Conservation (phyloP, 371 early-diverging fungal species). For the Actinomortierella wolfii region DNA sequence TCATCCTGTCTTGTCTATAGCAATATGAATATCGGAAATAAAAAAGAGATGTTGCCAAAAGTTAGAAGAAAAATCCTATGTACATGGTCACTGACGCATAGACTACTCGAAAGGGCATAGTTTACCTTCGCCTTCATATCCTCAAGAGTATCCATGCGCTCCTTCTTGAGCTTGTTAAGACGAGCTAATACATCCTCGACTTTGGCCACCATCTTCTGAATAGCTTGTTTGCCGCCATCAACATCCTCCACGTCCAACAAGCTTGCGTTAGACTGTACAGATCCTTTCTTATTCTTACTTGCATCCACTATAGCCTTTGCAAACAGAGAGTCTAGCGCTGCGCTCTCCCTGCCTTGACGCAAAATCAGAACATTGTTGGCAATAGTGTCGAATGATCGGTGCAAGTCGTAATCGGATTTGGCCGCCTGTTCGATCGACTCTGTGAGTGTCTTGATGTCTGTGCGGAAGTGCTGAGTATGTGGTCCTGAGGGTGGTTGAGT, state of each 20-base stretch:
- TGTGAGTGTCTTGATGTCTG: constrained; percentile 79
- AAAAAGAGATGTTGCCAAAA: background rate
- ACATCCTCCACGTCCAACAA: constrained; percentile 69
- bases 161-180: constrained; percentile 77
- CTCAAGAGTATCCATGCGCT: constrained; percentile 73
- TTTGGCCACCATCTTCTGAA: constrained; percentile 57
- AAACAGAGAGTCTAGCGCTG: constrained; percentile 67
- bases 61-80: background rate
- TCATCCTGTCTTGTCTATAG: constrained; percentile 83
- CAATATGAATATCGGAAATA: background rate
- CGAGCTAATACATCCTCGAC: constrained; percentile 77
- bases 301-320: constrained; percentile 57
- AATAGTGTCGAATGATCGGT: constrained; percentile 59
- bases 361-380: constrained; percentile 61
- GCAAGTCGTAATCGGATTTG: constrained; percentile 71
- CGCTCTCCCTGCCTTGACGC: constrained; percentile 59
- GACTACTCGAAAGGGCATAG: background rate
- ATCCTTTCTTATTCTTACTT: constrained; percentile 32
- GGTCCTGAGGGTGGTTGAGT: constrained; percentile 80
- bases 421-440: constrained; percentile 80
- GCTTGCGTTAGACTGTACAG: constrained; percentile 41
- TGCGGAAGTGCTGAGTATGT: constrained; percentile 73
- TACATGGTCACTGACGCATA: no score
- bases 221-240: constrained; percentile 45
- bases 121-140: constrained; percentile 84